Percentiles rank a stretch among this genome's conserved stretches.
These are phyloP conservation scores for Mycosphaerella arachidis DNA, from an alignment of 2,329 filamentous ascomycete genomes.

Conservation along the genomic window DNA sequence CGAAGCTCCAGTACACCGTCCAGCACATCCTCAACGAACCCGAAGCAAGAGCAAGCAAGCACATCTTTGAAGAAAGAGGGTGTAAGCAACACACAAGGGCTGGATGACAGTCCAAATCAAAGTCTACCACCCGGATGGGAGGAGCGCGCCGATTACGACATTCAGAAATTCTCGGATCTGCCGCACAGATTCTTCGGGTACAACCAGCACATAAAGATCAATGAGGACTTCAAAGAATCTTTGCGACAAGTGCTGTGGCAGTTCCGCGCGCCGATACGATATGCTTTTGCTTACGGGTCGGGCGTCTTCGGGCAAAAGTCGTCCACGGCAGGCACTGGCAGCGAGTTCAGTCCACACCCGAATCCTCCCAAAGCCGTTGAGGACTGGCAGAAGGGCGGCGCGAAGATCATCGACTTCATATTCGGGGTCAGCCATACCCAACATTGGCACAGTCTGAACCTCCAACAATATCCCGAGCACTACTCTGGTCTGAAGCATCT, in stretches of 20 bases:
- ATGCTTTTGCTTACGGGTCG: constrained; percentile 95
- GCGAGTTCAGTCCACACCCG: constrained; percentile 67
- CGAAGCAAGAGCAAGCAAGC: background rate
- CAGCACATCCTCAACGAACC: constrained; percentile 1
- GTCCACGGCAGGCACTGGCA: constrained; percentile 39
- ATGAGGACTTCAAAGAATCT: constrained; percentile 90
- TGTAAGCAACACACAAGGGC: background rate
- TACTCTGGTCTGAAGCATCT: constrained; percentile 82
- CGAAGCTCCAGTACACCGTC: constrained; percentile 8
- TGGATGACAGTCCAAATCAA: constrained; percentile 23
- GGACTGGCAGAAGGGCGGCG: constrained; percentile 78
- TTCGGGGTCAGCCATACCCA: constrained; percentile 92
- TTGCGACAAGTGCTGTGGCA: constrained; percentile 83
- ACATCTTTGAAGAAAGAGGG: background rate
- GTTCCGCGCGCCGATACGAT: constrained; percentile 88
- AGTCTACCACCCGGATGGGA: constrained; percentile 62
- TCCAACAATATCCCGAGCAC: constrained; percentile 82
- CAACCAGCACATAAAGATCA: constrained; percentile 95
- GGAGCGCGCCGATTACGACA: constrained; percentile 65
- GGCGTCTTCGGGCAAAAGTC: constrained; percentile 82
- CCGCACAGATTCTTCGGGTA: constrained; percentile 80
- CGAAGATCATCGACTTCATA: constrained; percentile 98
- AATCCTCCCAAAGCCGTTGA: constrained; percentile 75
- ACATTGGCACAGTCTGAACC: constrained; percentile 94
- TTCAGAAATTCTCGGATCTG: constrained; percentile 66